phyloP scores from a whole-genome alignment of 768 basidiomycete species.

The Termitomyces sp. region DNA sequence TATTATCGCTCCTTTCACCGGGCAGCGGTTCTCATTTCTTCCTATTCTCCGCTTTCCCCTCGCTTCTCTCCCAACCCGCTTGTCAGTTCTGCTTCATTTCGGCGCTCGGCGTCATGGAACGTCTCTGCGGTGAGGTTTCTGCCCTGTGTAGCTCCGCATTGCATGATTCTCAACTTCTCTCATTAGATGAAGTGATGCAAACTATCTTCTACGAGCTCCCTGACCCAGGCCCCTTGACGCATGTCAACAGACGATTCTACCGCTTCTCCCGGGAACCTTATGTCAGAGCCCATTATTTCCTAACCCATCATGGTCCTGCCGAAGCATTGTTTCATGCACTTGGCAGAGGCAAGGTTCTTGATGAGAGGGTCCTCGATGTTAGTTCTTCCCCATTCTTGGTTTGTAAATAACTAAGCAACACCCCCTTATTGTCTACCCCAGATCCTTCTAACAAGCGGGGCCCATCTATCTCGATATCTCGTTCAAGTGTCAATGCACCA shows the following conservation, averaged over 20 bases:
- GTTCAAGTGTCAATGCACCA: conserved; percentile 76
- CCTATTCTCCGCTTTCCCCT: conserved; percentile 1
- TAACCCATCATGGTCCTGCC: conserved; percentile 62
- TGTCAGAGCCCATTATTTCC: conserved; percentile 73
- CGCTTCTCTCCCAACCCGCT: conserved; percentile 2
- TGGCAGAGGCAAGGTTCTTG: conserved; percentile 61
- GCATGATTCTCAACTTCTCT: conserved; percentile 10
- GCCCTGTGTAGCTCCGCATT: not conserved
- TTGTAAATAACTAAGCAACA: conserved; percentile 9
- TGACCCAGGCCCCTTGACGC: conserved; percentile 56
- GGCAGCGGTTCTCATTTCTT: not conserved
- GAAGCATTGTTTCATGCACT: conserved; percentile 75
- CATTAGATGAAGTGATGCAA: conserved; percentile 59
- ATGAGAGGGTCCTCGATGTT: conserved; percentile 65
- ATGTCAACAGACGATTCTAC: conserved; percentile 52
- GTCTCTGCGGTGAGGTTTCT: conserved; percentile 54
- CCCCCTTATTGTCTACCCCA: conserved; percentile 20
- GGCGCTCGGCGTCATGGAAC: conserved; percentile 42
- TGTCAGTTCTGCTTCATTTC: conserved; percentile 6
- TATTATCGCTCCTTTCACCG: not conserved
- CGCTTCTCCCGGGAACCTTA: conserved; percentile 67
- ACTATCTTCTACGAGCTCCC: conserved; percentile 67
- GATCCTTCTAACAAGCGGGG: conserved; percentile 72
- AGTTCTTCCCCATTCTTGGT: conserved; percentile 25
- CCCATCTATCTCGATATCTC: conserved; percentile 74